phyloP scores from a whole-genome alignment of 140 eudicot genomes.

The Oenanthe javanica region DNA sequence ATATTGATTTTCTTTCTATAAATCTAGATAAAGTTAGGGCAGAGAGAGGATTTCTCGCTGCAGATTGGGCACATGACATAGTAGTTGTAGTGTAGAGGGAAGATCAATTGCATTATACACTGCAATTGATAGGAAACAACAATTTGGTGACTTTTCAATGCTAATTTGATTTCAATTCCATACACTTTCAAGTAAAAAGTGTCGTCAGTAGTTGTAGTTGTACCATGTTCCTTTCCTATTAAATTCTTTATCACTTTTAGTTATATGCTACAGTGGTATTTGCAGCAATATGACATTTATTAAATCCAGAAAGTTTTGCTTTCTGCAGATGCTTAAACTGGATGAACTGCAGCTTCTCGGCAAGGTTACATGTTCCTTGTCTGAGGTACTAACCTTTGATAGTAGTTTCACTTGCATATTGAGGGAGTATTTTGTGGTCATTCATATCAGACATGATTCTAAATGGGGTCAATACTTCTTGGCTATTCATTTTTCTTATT shows the following conservation, averaged over 20 bases:
- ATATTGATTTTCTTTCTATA: neutral
- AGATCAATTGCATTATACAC: neutral
- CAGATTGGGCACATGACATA: neutral
- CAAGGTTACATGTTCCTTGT: slow-evolving; percentile 66
- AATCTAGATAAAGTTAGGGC: neutral
- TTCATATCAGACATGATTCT: neutral
- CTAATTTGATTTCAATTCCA: neutral
- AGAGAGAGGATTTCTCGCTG: neutral
- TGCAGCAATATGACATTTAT: neutral
- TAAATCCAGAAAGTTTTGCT: slow-evolving; percentile 11
- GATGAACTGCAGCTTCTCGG: slow-evolving; percentile 90
- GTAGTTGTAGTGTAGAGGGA: neutral
- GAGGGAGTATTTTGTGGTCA: neutral
- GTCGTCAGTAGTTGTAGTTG: neutral
- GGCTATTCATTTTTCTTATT: neutral
- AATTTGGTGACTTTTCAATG: neutral
- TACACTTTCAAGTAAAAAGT: neutral
- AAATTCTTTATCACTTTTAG: neutral
- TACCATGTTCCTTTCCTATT: neutral
- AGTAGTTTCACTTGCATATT: neutral
- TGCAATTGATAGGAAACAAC: neutral
- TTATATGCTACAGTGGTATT: neutral
- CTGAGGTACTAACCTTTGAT: slow-evolving; percentile 47
- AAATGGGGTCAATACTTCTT: neutral
- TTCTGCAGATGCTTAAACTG: slow-evolving; percentile 71